A percentile compares a stretch with the other conserved stretches of the same genome.
Conservation (phyloP, 192 early-diverging fungal genomes). For the Podila minutissima region DNA sequence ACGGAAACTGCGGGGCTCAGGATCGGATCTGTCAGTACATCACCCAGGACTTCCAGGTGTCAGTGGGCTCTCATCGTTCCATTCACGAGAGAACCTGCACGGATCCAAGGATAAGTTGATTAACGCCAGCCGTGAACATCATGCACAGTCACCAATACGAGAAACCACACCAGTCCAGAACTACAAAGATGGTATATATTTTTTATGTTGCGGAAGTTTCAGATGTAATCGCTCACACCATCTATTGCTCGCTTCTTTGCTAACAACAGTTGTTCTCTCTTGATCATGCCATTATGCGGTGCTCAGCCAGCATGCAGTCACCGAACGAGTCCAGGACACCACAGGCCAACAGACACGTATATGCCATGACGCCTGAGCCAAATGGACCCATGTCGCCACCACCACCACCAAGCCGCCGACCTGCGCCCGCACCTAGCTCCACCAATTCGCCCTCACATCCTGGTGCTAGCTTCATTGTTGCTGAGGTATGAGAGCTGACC, state of each 20-base stretch:
- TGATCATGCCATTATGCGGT: not conserved
- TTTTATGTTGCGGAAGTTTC: not conserved
- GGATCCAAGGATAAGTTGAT: slow-evolving; percentile 40
- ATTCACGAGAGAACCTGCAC: slow-evolving; percentile 14
- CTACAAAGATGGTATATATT: slow-evolving; percentile 44
- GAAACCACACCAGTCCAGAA: slow-evolving; percentile 41
- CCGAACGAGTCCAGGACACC: slow-evolving; percentile 6
- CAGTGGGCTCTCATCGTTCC: not conserved
- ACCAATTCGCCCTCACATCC: slow-evolving; percentile 3
- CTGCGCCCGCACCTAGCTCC: not conserved
- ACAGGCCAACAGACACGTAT: slow-evolving; percentile 3
- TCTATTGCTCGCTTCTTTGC: not conserved
- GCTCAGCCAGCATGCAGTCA: not conserved
- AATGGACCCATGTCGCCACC: slow-evolving; percentile 12
- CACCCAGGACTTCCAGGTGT: slow-evolving; percentile 16
- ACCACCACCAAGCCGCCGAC: not conserved
- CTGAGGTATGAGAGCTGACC: slow-evolving; percentile 9
- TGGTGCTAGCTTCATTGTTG: slow-evolving; percentile 9
- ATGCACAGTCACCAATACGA: slow-evolving; percentile 43
- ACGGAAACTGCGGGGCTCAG: slow-evolving; percentile 38
- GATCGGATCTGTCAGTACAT: slow-evolving; percentile 38
- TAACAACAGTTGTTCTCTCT: not conserved
- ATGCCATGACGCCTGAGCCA: slow-evolving; percentile 12
- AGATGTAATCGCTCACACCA: not conserved
- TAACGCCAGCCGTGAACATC: slow-evolving; percentile 10